Conservation (phyloP, 2,329 filamentous ascomycete species). For the Torrubiellomyces zombiae region DNA sequence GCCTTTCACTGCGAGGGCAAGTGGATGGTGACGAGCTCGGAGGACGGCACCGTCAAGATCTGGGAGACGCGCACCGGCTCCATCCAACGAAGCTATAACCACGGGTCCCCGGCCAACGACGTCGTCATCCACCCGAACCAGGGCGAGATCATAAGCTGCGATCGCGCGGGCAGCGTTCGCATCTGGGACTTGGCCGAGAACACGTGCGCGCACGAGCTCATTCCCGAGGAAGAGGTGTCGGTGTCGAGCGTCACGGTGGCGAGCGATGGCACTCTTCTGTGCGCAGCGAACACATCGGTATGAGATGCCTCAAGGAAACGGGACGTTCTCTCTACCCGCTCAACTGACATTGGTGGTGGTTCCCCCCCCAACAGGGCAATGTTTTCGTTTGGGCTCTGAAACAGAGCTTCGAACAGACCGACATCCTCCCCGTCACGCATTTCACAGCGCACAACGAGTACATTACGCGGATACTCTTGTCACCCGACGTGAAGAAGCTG, state of each 20-base stretch:
- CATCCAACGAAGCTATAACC: slow-evolving; percentile 84
- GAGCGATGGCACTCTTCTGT: slow-evolving; percentile 81
- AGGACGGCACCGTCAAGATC: slow-evolving; percentile 93
- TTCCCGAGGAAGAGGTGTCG: slow-evolving; percentile 87
- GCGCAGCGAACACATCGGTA: slow-evolving; percentile 83
- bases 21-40: slow-evolving; percentile 98
- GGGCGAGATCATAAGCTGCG: slow-evolving; percentile 93
- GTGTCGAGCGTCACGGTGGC: slow-evolving; percentile 93
- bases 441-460: slow-evolving; percentile 87
- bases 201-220: slow-evolving; percentile 88
- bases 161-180: slow-evolving; percentile 77
- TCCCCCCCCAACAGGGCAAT: slow-evolving; percentile 49
- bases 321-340: not conserved
- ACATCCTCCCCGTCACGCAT: slow-evolving; percentile 71
- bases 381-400: slow-evolving; percentile 95
- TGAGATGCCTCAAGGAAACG: slow-evolving; percentile 11
- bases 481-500: slow-evolving; percentile 83
- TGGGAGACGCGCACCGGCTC: slow-evolving; percentile 81
- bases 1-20: slow-evolving; percentile 98
- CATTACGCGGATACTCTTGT: slow-evolving; percentile 80
- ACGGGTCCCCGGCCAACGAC: slow-evolving; percentile 82
- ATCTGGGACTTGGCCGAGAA: slow-evolving; percentile 97
- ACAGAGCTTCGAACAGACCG: slow-evolving; percentile 65
- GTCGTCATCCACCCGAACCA: slow-evolving; percentile 99
- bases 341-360: slow-evolving; percentile 1